A percentile compares a stretch with the other conserved stretches of the same genome.
phyloP scores from a whole-genome alignment of 177 flowering plant species.

The Telopea speciosissima region DNA sequence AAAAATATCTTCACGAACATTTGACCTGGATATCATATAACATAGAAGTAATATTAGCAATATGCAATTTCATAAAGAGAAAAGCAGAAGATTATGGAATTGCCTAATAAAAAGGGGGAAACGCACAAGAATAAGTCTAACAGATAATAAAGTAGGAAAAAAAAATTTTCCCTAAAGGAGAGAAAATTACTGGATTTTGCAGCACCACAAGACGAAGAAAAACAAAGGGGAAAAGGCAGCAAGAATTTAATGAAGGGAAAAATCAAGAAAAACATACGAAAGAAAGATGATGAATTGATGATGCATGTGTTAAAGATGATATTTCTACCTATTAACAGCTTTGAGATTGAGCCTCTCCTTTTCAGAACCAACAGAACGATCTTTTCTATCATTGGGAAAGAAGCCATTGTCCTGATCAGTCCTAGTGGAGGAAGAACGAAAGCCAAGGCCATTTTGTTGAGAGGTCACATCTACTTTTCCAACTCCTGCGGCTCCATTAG shows the following conservation, averaged over 20 bases:
- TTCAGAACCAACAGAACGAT: constrained; percentile 47
- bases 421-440: constrained; percentile 44
- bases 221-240: not conserved
- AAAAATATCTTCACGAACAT: constrained; percentile 50
- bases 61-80: not conserved
- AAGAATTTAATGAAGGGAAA: not conserved
- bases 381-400: constrained; percentile 55
- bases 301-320: not conserved
- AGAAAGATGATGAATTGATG: not conserved
- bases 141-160: too few relatives aligned
- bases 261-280: not conserved
- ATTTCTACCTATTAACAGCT: constrained; percentile 59
- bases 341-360: constrained; percentile 66
- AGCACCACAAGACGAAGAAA: too few relatives aligned
- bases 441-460: constrained; percentile 44
- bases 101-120: not conserved
- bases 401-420: constrained; percentile 51
- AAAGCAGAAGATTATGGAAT: not conserved
- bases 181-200: too few relatives aligned
- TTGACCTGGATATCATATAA: constrained; percentile 36
- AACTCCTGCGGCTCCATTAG: constrained; percentile 46
- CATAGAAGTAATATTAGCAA: not conserved
- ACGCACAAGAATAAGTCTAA: too few relatives aligned
- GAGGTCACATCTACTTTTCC: constrained; percentile 52
- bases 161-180: too few relatives aligned